Evolutionary conservation across 495 filamentous ascomycete genomes (phyloP).

Genomic region (Penicillium canescens): DNA sequence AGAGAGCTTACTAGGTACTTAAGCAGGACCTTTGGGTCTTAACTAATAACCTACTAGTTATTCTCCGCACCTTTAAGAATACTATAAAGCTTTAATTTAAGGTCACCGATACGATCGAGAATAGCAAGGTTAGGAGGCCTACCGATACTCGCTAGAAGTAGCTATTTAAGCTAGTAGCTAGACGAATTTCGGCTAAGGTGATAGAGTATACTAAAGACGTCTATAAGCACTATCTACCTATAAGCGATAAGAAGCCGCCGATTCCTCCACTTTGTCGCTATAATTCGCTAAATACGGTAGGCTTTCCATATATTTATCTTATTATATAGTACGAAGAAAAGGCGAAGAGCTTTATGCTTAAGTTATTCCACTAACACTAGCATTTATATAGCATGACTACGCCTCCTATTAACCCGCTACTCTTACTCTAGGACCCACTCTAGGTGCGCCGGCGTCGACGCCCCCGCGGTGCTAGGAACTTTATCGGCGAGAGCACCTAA

Average conservation of each 20-base stretch:
- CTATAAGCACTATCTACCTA: neutral
- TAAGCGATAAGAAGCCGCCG: neutral
- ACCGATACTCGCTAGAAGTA: neutral
- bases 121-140: neutral
- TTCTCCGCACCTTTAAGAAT: neutral
- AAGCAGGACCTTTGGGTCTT: no score
- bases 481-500: neutral
- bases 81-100: neutral
- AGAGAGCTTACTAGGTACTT: no score
- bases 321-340: no score
- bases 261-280: neutral
- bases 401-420: no score
- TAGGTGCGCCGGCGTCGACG: neutral
- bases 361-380: no score
- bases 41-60: neutral
- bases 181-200: neutral
- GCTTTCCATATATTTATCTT: no score
- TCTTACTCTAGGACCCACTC: no score
- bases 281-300: neutral
- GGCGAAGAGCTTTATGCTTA: no score
- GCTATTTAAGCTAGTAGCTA: neutral
- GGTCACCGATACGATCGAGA: neutral
- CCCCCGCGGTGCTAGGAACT: neutral
- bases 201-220: neutral
- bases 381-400: no score